These are phyloP conservation scores for Schoenoplectus tabernaemontani DNA, from an alignment of 202 grass and related monocot species.

Conservation along the genomic window DNA sequence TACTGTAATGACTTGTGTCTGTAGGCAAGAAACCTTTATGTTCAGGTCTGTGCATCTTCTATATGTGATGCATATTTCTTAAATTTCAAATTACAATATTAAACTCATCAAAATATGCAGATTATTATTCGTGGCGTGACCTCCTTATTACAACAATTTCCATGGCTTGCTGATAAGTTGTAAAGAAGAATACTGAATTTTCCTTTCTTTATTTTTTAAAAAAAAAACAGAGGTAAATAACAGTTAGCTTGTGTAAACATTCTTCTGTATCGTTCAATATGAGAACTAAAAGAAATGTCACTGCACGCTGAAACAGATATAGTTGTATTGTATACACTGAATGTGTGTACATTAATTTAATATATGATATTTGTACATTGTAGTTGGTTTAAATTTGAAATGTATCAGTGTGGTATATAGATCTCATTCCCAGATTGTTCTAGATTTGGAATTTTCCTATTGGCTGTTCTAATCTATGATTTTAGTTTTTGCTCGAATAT, in stretches of 20 bases:
- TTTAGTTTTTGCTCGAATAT: too few relatives aligned
- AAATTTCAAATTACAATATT: not conserved
- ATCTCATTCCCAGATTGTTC: not conserved
- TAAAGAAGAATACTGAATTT: constrained; percentile 10
- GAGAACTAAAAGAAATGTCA: not conserved
- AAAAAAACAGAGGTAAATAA: constrained; percentile 5
- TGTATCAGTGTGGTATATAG: not conserved
- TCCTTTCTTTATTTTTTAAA: constrained; percentile 21
- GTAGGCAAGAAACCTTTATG: too few relatives aligned
- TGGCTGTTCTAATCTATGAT: not conserved
- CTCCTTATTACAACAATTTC: constrained; percentile 70
- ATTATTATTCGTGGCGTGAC: constrained; percentile 56
- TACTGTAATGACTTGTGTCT: too few relatives aligned
- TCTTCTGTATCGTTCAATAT: not conserved
- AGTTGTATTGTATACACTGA: not conserved
- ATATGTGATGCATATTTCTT: not conserved
- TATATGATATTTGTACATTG: not conserved
- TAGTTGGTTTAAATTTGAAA: not conserved
- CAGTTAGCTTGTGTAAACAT: not conserved
- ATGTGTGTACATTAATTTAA: not conserved
- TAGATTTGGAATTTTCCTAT: not conserved
- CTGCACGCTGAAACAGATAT: not conserved
- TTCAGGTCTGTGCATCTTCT: not conserved
- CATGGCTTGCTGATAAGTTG: constrained; percentile 37
- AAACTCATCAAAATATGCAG: constrained; percentile 26